These are phyloP conservation scores for Diutina catenulata DNA, from an alignment of 1,139 yeast genomes.

Conservation along the genomic window DNA sequence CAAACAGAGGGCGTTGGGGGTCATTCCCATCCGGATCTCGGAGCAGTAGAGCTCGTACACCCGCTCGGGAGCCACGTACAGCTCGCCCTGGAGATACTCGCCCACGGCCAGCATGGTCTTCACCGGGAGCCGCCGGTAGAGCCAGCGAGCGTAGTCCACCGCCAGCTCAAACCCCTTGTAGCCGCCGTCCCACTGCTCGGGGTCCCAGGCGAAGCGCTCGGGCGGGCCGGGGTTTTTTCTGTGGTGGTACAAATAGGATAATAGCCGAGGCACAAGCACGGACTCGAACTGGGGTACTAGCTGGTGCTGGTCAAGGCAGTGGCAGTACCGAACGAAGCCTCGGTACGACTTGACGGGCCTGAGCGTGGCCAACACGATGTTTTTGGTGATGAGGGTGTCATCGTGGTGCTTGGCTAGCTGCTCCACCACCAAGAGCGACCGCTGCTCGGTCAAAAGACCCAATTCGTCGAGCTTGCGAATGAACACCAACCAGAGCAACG, in stretches of 20 bases:
- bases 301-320: conserved; percentile 6
- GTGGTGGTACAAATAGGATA: not conserved
- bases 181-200: not conserved
- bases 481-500: conserved; percentile 26
- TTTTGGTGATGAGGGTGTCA: conserved; percentile 19
- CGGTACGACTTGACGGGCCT: conserved; percentile 16
- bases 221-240: too few relatives aligned
- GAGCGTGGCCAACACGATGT: conserved; percentile 17
- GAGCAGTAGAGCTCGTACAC: conserved; percentile 23
- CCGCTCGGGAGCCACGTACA: conserved; percentile 21
- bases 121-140: conserved; percentile 6
- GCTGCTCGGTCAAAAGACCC: conserved; percentile 19
- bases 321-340: conserved; percentile 14
- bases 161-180: not conserved
- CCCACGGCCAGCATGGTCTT: conserved; percentile 21
- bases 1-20: conserved; percentile 28
- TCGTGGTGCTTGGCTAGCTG: conserved; percentile 16
- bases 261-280: not conserved
- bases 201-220: not conserved
- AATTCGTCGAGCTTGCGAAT: conserved; percentile 22
- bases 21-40: conserved; percentile 7
- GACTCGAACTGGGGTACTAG: not conserved
- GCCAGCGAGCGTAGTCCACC: not conserved
- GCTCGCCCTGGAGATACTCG: conserved; percentile 35
- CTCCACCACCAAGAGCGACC: conserved; percentile 18